phyloP scores from a whole-genome alignment of 177 flowering plant species.

The Tripterygium wilfordii region DNA sequence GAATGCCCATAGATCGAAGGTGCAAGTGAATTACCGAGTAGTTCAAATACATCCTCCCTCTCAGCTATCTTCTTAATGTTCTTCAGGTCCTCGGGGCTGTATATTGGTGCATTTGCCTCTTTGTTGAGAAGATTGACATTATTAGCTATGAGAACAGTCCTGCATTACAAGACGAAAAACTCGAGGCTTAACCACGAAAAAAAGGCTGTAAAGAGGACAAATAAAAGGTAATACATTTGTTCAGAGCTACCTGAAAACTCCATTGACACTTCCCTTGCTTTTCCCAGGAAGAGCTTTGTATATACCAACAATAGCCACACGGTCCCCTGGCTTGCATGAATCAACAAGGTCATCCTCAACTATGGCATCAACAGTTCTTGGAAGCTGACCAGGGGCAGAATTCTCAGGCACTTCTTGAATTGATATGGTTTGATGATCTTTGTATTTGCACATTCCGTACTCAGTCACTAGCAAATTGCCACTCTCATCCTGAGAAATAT shows the following conservation, averaged over 20 bases:
- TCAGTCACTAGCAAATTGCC: constrained; percentile 94
- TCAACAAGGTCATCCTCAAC: constrained; percentile 97
- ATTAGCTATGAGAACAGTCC: constrained; percentile 92
- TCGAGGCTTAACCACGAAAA: constrained; percentile 8
- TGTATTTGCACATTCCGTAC: constrained; percentile 92
- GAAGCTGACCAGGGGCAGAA: constrained; percentile 98
- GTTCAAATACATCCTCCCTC: constrained; percentile 72
- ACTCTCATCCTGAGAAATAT: constrained; percentile 68
- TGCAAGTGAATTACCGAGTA: constrained; percentile 93
- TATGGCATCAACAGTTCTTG: constrained; percentile 86
- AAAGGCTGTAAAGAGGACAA: background rate
- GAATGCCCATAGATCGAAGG: constrained; percentile 97
- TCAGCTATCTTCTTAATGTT: constrained; percentile 74
- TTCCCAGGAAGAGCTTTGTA: constrained; percentile 95
- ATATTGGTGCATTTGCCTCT: constrained; percentile 85
- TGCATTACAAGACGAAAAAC: constrained; percentile 18
- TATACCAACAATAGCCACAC: constrained; percentile 89
- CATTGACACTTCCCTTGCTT: constrained; percentile 95
- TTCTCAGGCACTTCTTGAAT: constrained; percentile 99
- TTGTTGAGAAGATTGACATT: constrained; percentile 90
- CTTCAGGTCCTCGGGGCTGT: constrained; percentile 62
- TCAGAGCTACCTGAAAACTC: constrained; percentile 76
- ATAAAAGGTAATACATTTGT: background rate
- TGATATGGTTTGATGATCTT: constrained; percentile 93
- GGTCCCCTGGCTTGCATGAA: constrained; percentile 97